phyloP scores from a whole-genome alignment of 2,329 filamentous ascomycete species.

The Alternaria arbusti region DNA sequence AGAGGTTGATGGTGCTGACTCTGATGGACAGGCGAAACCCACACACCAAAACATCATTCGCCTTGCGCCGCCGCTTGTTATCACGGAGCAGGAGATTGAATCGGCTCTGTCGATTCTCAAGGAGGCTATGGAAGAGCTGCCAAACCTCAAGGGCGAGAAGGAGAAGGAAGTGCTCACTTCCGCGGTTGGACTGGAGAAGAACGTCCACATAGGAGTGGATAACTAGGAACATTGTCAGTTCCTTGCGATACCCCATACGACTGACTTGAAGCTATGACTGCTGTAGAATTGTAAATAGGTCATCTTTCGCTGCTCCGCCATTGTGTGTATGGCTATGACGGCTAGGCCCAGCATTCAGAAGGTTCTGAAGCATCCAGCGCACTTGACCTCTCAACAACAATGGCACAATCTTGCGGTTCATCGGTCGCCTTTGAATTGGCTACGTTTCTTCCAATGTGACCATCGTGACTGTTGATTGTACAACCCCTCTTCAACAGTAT shows the following conservation, averaged over 20 bases:
- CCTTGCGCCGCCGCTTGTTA: constrained; percentile 94
- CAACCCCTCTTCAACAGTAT: background rate
- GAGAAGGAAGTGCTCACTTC: constrained; percentile 59
- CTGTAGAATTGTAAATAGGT: background rate
- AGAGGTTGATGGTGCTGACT: constrained; percentile 35
- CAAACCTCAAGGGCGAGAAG: constrained; percentile 64
- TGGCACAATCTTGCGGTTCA: background rate
- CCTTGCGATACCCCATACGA: constrained; percentile 22
- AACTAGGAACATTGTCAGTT: constrained; percentile 49
- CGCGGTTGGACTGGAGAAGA: constrained; percentile 58
- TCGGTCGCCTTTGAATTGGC: background rate
- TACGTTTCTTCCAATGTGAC: background rate
- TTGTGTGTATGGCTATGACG: background rate
- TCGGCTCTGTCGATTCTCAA: constrained; percentile 80
- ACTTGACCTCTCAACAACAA: background rate
- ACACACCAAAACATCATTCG: constrained; percentile 99
- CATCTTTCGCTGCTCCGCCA: background rate
- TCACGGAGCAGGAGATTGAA: constrained; percentile 84
- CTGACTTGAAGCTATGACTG: background rate
- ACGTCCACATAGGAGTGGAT: constrained; percentile 65
- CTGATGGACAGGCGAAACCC: constrained; percentile 78
- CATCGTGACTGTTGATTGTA: background rate
- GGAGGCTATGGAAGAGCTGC: constrained; percentile 81
- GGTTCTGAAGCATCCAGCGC: background rate
- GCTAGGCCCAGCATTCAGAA: background rate